phyloP scores from a whole-genome alignment of 2,329 filamentous ascomycete genomes.

The Exutisphaerella laricina region DNA sequence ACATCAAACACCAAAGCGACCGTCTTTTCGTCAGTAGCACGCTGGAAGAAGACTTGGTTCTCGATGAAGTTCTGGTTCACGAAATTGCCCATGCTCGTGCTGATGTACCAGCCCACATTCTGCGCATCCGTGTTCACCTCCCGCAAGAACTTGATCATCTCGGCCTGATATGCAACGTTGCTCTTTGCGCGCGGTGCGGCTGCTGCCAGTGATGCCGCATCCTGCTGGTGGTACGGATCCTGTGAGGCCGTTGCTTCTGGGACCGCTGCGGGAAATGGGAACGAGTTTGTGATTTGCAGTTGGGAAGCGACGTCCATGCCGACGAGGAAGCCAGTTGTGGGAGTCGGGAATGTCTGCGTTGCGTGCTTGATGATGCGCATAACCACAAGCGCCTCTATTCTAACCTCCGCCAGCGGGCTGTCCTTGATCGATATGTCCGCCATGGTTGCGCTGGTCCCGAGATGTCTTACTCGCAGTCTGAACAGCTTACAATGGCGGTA shows the following conservation, averaged over 20 bases:
- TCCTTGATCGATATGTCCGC: constrained; percentile 23
- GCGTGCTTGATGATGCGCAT: constrained; percentile 99
- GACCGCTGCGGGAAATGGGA: constrained; percentile 72
- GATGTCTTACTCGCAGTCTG: too few species aligned
- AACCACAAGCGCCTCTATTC: constrained; percentile 92
- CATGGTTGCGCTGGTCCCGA: constrained; percentile 25
- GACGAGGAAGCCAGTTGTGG: constrained; percentile 82
- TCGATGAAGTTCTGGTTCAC: constrained; percentile 92
- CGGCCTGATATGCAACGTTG: constrained; percentile 80
- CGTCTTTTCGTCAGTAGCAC: constrained; percentile 77
- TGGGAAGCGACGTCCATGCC: constrained; percentile 81
- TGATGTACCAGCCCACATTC: constrained; percentile 97
- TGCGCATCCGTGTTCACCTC: constrained; percentile 99
- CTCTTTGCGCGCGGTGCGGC: constrained; percentile 88
- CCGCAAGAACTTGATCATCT: constrained; percentile 95
- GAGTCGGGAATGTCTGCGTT: constrained; percentile 78
- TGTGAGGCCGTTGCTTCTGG: constrained; percentile 59
- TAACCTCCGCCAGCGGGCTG: constrained; percentile 64
- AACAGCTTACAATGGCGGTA: too few species aligned
- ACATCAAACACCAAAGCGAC: constrained; percentile 92
- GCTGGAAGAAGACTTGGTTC: constrained; percentile 97
- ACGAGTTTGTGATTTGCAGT: constrained; percentile 89
- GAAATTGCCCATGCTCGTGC: constrained; percentile 98
- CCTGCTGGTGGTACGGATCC: constrained; percentile 64
- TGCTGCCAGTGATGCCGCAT: constrained; percentile 68